phyloP scores from a whole-genome alignment of 2,329 filamentous ascomycete genomes.

The Ophiostoma sp. region DNA sequence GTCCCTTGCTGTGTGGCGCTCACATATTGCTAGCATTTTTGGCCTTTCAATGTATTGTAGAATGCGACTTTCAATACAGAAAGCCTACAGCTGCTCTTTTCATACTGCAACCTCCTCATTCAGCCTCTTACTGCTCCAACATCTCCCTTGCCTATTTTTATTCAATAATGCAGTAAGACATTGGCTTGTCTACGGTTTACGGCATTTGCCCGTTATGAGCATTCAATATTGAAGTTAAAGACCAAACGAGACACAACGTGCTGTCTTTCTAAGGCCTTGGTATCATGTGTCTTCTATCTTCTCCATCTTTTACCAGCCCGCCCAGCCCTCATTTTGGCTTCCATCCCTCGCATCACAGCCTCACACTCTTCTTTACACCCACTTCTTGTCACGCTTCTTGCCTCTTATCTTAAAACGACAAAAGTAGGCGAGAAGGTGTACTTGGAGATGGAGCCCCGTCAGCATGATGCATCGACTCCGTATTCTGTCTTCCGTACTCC shows the following conservation, averaged over 20 bases:
- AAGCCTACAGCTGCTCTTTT: neutral
- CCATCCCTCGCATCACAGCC: neutral
- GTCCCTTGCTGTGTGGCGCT: neutral
- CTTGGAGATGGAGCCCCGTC: neutral
- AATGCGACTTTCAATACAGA: neutral
- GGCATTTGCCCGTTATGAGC: neutral
- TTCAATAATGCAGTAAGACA: neutral
- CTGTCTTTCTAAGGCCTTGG: neutral
- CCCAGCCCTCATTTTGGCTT: neutral
- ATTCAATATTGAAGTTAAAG: neutral
- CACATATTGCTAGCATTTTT: neutral
- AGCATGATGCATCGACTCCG: neutral
- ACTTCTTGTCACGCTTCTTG: neutral
- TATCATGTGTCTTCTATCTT: neutral
- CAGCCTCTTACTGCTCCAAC: neutral
- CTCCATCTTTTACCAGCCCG: neutral
- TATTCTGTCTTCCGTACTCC: neutral
- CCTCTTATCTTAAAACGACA: neutral
- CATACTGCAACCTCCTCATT: neutral
- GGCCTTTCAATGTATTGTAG: neutral
- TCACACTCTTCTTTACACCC: neutral
- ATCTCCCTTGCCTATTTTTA: neutral
- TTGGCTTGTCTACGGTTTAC: neutral
- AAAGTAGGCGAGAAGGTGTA: constrained; percentile 10
- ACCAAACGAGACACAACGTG: neutral